Evolutionary conservation across 306 rosid species (phyloP).

Genomic region (Sicyos baderoa): DNA sequence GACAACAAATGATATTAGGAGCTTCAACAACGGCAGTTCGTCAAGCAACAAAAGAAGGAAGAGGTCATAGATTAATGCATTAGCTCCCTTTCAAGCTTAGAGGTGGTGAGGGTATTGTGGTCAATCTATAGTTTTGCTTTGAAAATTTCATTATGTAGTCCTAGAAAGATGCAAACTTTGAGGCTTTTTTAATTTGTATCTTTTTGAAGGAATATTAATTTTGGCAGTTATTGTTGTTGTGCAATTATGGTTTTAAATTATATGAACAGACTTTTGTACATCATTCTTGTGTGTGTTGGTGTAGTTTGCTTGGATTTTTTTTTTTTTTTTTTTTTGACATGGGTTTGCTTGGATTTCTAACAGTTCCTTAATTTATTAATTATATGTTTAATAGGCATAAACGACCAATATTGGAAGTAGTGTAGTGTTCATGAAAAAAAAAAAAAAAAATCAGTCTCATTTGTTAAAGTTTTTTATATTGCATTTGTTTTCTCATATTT

Average conservation of each 20-base stretch:
- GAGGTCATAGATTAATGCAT: slow-evolving; percentile 28
- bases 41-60: slow-evolving; percentile 48
- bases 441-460: too few species aligned
- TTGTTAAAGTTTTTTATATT: too few species aligned
- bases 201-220: neutral
- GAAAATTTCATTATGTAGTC: neutral
- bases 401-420: too few species aligned
- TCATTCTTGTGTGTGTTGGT: too few species aligned
- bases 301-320: too few species aligned
- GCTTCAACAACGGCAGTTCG: slow-evolving; percentile 32
- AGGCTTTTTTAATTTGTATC: neutral
- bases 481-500: too few species aligned
- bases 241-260: neutral
- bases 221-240: neutral
- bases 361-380: too few species aligned
- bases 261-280: neutral
- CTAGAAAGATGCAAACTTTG: neutral
- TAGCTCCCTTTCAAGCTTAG: neutral
- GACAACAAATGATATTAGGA: slow-evolving; percentile 42
- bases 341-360: too few species aligned
- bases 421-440: too few species aligned
- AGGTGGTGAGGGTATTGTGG: neutral
- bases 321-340: too few species aligned
- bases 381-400: too few species aligned
- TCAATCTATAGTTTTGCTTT: neutral